Evolutionary conservation across 2,329 filamentous ascomycete genomes (phyloP).

Genomic region (Claviceps monticola): DNA sequence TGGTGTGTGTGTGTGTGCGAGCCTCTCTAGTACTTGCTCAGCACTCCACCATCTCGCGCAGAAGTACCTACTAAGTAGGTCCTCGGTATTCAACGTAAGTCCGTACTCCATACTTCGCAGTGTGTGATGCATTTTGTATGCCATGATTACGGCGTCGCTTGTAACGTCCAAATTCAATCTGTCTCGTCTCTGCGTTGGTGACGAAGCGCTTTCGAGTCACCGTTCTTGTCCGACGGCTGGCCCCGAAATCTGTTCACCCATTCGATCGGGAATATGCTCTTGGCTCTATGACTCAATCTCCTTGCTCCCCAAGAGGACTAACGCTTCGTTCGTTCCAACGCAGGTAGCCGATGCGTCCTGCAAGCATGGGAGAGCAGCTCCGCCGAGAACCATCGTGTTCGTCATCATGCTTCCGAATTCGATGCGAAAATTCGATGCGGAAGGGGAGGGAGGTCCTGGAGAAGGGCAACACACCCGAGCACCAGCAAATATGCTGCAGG

Average conservation of each 20-base stretch:
- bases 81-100: neutral
- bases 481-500: neutral
- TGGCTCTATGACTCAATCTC: neutral
- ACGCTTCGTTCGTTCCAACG: neutral
- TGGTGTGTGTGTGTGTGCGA: neutral
- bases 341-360: neutral
- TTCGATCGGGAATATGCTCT: neutral
- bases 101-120: neutral
- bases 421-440: neutral
- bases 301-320: neutral
- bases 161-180: neutral
- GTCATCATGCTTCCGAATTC: neutral
- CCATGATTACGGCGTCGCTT: constrained; percentile 1
- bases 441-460: neutral
- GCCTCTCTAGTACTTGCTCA: neutral
- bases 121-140: neutral
- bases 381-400: neutral
- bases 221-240: neutral
- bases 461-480: neutral
- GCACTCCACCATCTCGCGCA: neutral
- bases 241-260: neutral
- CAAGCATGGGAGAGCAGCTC: neutral
- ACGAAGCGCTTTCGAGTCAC: neutral
- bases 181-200: neutral
- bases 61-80: neutral